Evolutionary conservation across 768 basidiomycete genomes (phyloP).

Genomic region (Coprinellus micaceus): DNA sequence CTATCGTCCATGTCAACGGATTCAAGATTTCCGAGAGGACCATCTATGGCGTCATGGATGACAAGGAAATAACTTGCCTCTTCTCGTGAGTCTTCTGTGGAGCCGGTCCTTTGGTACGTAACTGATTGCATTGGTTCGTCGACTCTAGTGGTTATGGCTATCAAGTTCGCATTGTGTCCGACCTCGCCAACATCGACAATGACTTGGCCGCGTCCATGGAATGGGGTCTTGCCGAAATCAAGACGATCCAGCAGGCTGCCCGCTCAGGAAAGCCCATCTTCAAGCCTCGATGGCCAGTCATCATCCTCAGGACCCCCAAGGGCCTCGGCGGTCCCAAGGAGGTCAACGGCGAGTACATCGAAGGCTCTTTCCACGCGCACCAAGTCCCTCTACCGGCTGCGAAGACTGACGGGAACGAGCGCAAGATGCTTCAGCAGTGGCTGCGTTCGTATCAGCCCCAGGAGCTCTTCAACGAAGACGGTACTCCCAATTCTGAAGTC

Average conservation of each 20-base stretch:
- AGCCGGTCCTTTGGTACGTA: too few relatives aligned
- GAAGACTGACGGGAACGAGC: constrained; percentile 60
- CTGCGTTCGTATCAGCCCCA: constrained; percentile 64
- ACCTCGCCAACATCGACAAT: constrained; percentile 62
- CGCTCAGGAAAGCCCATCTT: constrained; percentile 70
- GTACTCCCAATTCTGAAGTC: constrained; percentile 52
- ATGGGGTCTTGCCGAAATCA: constrained; percentile 74
- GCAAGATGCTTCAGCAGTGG: constrained; percentile 66
- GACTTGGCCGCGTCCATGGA: constrained; percentile 79
- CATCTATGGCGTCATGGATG: constrained; percentile 87
- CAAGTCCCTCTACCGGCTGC: constrained; percentile 83
- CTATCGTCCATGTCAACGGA: constrained; percentile 83
- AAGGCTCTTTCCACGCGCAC: constrained; percentile 81
- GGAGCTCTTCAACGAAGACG: constrained; percentile 60
- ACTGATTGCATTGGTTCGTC: constrained; percentile 9
- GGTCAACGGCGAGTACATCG: constrained; percentile 67
- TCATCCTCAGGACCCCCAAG: constrained; percentile 85
- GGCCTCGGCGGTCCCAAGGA: constrained; percentile 69
- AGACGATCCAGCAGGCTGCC: constrained; percentile 75
- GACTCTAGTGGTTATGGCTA: constrained; percentile 74
- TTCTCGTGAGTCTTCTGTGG: constrained; percentile 56
- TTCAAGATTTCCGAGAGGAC: constrained; percentile 92
- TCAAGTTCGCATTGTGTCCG: constrained; percentile 78
- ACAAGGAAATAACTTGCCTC: constrained; percentile 71
- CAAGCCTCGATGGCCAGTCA: constrained; percentile 90